phyloP scores from a whole-genome alignment of 345 rosid genomes.

The Geranium brycei region DNA sequence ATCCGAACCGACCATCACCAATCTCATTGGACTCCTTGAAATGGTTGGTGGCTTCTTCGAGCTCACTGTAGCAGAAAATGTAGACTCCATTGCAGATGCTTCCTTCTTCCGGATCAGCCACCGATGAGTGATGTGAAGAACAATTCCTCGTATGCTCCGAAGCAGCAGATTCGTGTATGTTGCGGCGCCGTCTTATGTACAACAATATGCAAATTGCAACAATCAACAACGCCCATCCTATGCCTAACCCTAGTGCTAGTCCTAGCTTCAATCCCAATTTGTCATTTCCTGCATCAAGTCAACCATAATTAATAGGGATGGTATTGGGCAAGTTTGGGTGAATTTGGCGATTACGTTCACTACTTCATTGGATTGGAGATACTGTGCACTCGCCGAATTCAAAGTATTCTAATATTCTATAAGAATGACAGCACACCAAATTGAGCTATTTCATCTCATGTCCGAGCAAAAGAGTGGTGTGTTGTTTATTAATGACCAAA shows the following conservation, averaged over 20 bases:
- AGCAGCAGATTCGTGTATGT: slow-evolving; percentile 13
- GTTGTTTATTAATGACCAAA: no score
- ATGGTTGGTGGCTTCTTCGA: slow-evolving; percentile 45
- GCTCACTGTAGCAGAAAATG: slow-evolving; percentile 44
- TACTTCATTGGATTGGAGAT: no score
- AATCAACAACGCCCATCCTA: slow-evolving; percentile 17
- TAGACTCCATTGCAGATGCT: slow-evolving; percentile 30
- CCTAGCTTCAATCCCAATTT: no score
- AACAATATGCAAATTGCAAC: slow-evolving; percentile 7
- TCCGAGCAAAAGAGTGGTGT: no score
- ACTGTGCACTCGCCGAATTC: no score
- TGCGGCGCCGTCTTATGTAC: slow-evolving; percentile 4
- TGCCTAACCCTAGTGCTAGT: slow-evolving; percentile 11
- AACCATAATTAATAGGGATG: neutral
- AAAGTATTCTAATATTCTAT: no score
- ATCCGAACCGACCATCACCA: slow-evolving; percentile 69
- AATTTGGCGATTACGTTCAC: no score
- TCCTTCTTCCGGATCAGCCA: slow-evolving; percentile 25
- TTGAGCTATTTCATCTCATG: no score
- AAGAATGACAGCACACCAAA: no score
- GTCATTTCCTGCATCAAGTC: neutral
- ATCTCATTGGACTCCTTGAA: slow-evolving; percentile 32
- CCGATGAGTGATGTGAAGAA: slow-evolving; percentile 12
- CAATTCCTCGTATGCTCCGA: slow-evolving; percentile 15
- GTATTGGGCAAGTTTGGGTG: no score